These are phyloP conservation scores for Melanopsichium pennsylvanicum DNA, from an alignment of 1,284 basidiomycete species.

Conservation along the genomic window DNA sequence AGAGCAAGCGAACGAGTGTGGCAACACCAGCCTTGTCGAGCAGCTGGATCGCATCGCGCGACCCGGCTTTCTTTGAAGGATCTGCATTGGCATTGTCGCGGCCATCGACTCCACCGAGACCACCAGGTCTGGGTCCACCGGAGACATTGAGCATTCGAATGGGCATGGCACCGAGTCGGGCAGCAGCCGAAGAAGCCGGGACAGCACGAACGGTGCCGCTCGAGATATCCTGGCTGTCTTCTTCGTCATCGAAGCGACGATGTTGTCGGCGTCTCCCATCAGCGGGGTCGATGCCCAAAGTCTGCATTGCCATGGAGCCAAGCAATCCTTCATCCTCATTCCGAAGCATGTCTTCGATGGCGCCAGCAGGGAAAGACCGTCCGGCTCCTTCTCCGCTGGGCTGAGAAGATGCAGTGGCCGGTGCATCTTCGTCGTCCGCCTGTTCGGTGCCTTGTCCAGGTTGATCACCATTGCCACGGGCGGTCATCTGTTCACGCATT, in stretches of 20 bases:
- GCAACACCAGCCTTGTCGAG: constrained; percentile 91
- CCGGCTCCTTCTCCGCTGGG: constrained; percentile 6
- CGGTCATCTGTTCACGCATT: constrained; percentile 52
- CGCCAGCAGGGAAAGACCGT: constrained; percentile 1
- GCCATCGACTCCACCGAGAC: constrained; percentile 1
- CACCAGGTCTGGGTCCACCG: constrained; percentile 7
- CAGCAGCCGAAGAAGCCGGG: constrained; percentile 6
- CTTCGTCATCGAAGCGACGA: constrained; percentile 29
- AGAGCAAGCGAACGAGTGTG: constrained; percentile 87
- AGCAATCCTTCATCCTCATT: constrained; percentile 85
- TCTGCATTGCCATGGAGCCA: constrained; percentile 73
- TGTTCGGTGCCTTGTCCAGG: constrained; percentile 6
- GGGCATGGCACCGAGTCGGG: constrained; percentile 4
- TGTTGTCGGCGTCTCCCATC: constrained; percentile 28
- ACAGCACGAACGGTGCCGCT: constrained; percentile 23
- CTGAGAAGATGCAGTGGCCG: not conserved
- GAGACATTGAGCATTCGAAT: constrained; percentile 26
- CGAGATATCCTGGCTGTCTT: constrained; percentile 33
- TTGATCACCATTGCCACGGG: constrained; percentile 13
- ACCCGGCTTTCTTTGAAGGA: constrained; percentile 10
- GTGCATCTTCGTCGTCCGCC: constrained; percentile 1
- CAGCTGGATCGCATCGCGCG: constrained; percentile 84
- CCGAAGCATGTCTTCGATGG: constrained; percentile 77
- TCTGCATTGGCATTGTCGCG: not conserved
- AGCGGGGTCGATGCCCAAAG: constrained; percentile 15